phyloP scores from a whole-genome alignment of 2,329 filamentous ascomycete genomes.

The Neonectria coccinea region DNA sequence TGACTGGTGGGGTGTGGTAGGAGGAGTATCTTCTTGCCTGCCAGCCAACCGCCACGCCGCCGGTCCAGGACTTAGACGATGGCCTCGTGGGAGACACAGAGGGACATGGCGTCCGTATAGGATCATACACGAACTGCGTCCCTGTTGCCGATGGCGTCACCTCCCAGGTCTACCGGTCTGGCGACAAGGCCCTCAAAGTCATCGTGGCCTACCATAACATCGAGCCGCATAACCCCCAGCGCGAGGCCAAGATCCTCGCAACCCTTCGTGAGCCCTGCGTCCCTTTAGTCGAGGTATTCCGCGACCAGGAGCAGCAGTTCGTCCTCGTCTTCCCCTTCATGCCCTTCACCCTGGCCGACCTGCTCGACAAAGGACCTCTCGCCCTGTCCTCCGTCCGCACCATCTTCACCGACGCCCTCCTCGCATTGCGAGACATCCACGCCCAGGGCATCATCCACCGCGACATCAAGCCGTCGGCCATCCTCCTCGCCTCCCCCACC shows the following conservation, averaged over 20 bases:
- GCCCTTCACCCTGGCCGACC: slow-evolving; percentile 75
- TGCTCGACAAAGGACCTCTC: slow-evolving; percentile 67
- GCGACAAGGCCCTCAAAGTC: slow-evolving; percentile 80
- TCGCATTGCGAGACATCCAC: slow-evolving; percentile 79
- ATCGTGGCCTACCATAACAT: slow-evolving; percentile 79
- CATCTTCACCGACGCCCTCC: slow-evolving; percentile 75
- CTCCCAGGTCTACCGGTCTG: slow-evolving; percentile 83
- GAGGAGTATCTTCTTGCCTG: slow-evolving; percentile 67
- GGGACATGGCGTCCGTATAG: slow-evolving; percentile 60
- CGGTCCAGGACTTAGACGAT: slow-evolving; percentile 21
- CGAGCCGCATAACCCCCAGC: slow-evolving; percentile 83
- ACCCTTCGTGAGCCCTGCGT: slow-evolving; percentile 70
- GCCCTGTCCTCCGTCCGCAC: slow-evolving; percentile 48
- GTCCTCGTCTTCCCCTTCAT: slow-evolving; percentile 89
- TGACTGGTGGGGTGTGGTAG: slow-evolving; percentile 48
- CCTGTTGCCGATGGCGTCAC: slow-evolving; percentile 77
- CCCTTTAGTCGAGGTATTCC: slow-evolving; percentile 78
- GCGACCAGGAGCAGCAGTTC: slow-evolving; percentile 76
- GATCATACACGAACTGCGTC: slow-evolving; percentile 64
- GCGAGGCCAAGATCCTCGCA: slow-evolving; percentile 81
- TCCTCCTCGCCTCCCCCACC: slow-evolving; percentile 75
- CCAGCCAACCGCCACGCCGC: slow-evolving; percentile 34
- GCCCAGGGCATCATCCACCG: slow-evolving; percentile 84
- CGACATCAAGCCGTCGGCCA: slow-evolving; percentile 92
- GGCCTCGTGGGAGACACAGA: not conserved